A percentile compares a stretch with the other conserved stretches of the same genome.
Conservation (phyloP, 805 yeast genomes). For the Tetrapisispora iriomotensis region DNA sequence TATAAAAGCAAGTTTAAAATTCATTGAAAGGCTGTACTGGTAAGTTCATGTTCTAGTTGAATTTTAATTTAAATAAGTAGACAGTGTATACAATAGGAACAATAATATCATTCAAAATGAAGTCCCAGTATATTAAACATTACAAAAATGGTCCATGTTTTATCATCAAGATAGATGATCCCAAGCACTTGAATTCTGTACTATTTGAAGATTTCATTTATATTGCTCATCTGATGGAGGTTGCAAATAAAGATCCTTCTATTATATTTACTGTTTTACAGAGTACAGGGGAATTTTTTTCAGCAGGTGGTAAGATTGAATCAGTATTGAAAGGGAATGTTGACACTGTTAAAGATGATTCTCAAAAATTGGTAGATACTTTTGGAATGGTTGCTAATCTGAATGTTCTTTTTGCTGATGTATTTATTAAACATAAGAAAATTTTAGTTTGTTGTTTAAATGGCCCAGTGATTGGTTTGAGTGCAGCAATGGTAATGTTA, state of each 20-base stretch:
- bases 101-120: background rate
- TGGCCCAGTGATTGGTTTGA: conserved; percentile 80
- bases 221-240: conserved; percentile 47
- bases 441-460: conserved; percentile 63
- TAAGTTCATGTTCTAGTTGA: no score
- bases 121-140: conserved; percentile 4
- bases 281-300: conserved; percentile 64
- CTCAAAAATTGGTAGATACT: conserved; percentile 31
- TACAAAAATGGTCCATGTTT: conserved; percentile 29
- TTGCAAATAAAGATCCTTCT: conserved; percentile 52
- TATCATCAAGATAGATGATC: conserved; percentile 57
- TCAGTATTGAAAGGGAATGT: conserved; percentile 4
- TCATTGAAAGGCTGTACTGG: no score
- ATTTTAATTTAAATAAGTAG: no score
- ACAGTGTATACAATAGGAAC: background rate
- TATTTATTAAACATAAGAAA: conserved; percentile 60
- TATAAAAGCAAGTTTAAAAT: no score
- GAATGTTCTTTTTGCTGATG: conserved; percentile 56
- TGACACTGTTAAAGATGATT: conserved; percentile 1
- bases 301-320: conserved; percentile 64
- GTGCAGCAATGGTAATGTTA: conserved; percentile 58
- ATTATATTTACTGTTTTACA: conserved; percentile 57
- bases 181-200: conserved; percentile 56
- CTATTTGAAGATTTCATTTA: conserved; percentile 51
- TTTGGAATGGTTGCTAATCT: conserved; percentile 47